phyloP scores from a whole-genome alignment of 2,329 filamentous ascomycete species.

The Claviceps digitariae region DNA sequence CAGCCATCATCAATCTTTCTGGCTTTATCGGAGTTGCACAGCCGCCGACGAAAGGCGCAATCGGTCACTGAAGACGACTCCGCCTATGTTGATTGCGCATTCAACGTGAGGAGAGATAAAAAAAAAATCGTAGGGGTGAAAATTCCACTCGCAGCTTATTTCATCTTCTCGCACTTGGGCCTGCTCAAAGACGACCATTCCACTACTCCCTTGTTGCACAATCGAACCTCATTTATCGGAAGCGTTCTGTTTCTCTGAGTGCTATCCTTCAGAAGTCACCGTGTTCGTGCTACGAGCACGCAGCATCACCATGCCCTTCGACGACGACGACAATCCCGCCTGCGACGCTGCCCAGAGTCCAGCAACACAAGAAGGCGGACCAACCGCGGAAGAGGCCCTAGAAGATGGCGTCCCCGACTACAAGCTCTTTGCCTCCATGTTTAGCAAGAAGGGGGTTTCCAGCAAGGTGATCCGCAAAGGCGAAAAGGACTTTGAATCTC shows the following conservation, averaged over 20 bases:
- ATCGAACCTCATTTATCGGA: neutral
- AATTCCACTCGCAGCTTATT: neutral
- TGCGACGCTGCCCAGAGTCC: conserved; percentile 8
- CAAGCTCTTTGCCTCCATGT: conserved; percentile 49
- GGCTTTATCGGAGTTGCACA: neutral
- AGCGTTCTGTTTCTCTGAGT: neutral
- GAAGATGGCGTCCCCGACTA: conserved; percentile 83
- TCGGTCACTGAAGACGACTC: neutral
- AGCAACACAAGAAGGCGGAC: conserved; percentile 15
- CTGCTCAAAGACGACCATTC: neutral
- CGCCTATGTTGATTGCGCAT: neutral
- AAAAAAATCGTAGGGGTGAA: neutral
- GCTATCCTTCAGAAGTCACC: neutral
- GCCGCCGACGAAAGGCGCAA: neutral
- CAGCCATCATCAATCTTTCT: neutral
- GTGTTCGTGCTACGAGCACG: neutral
- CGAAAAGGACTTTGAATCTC: conserved; percentile 93
- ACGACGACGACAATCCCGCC: conserved; percentile 29
- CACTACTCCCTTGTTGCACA: neutral
- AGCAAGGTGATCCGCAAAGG: conserved; percentile 70
- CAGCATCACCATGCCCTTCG: conserved; percentile 22
- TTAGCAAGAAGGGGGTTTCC: conserved; percentile 36
- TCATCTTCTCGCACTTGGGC: neutral
- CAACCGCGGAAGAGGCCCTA: conserved; percentile 40
- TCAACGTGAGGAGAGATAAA: neutral